Evolutionary conservation across 352 stramenopile species (phyloP).

Genomic region (Aphanomyces euteiches): DNA sequence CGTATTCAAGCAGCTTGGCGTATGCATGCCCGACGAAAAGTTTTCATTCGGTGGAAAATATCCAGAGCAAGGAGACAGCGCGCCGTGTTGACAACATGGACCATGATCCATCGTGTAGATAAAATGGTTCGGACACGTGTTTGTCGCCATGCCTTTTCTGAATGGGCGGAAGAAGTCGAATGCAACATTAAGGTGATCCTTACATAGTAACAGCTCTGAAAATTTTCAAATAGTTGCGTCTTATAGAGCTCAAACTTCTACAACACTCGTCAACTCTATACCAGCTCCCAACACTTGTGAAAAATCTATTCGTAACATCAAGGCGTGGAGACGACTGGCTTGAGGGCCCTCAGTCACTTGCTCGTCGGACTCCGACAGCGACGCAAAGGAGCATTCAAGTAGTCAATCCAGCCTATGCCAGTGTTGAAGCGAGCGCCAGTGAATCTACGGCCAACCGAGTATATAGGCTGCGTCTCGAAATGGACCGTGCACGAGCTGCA

Average conservation of each 20-base stretch:
- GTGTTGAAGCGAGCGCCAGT: constrained; percentile 38
- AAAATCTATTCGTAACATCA: constrained; percentile 71
- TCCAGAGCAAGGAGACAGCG: constrained; percentile 36
- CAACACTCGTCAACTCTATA: constrained; percentile 49
- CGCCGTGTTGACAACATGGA: constrained; percentile 50
- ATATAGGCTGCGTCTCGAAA: constrained; percentile 37
- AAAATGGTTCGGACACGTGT: constrained; percentile 37
- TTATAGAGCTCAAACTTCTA: constrained; percentile 63
- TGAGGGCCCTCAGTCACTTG: constrained; percentile 28
- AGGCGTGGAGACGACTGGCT: constrained; percentile 42
- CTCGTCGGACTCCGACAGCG: background rate
- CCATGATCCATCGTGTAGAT: constrained; percentile 42
- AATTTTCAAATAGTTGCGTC: constrained; percentile 36
- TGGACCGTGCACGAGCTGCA: constrained; percentile 44
- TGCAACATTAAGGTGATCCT: constrained; percentile 34
- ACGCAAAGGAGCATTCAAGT: constrained; percentile 32
- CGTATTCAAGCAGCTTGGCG: constrained; percentile 57
- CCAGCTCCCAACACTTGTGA: constrained; percentile 50
- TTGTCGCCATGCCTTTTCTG: constrained; percentile 42
- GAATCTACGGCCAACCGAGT: constrained; percentile 31
- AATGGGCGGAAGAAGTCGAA: constrained; percentile 49
- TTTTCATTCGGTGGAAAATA: constrained; percentile 48
- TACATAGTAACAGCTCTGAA: background rate
- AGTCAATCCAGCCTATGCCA: constrained; percentile 53
- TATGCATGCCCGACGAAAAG: constrained; percentile 42